Percentiles rank a stretch among this genome's conserved stretches.
Conservation (phyloP, 2,329 filamentous ascomycete genomes). For the Trichoderma hamatum region DNA sequence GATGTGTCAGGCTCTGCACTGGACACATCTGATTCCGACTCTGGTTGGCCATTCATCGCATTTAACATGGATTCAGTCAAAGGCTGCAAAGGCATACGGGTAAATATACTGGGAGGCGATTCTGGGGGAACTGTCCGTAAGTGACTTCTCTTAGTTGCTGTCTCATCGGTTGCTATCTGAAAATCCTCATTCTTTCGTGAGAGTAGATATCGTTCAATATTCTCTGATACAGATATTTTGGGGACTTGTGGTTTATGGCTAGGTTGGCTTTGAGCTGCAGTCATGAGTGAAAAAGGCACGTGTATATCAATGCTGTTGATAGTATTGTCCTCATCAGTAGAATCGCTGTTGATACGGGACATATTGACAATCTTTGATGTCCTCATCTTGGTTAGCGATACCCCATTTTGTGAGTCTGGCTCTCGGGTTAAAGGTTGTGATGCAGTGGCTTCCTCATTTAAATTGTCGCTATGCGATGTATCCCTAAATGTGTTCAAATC, state of each 20-base stretch:
- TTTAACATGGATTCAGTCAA: slow-evolving; percentile 31
- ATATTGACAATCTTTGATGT: slow-evolving; percentile 40
- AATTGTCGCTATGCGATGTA: background rate
- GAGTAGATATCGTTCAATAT: slow-evolving; percentile 41
- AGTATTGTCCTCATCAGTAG: slow-evolving; percentile 36
- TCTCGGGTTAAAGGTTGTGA: background rate
- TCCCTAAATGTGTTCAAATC: background rate
- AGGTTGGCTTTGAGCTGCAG: background rate
- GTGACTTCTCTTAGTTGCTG: slow-evolving; percentile 33
- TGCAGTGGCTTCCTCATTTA: background rate
- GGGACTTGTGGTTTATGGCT: background rate
- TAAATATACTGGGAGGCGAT: background rate
- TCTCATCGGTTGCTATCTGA: slow-evolving; percentile 42
- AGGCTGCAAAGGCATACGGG: slow-evolving; percentile 29
- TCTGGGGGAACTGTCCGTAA: background rate
- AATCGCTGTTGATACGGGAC: slow-evolving; percentile 38
- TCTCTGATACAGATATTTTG: slow-evolving; percentile 27
- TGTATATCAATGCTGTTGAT: slow-evolving; percentile 34
- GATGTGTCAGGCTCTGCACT: background rate
- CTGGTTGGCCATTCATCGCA: slow-evolving; percentile 28
- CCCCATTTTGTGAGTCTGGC: background rate
- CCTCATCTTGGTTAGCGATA: slow-evolving; percentile 33
- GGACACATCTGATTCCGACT: slow-evolving; percentile 26
- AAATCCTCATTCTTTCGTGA: slow-evolving; percentile 34
- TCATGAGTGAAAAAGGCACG: slow-evolving; percentile 30